Base-by-base conservation (phyloP, 192 early-diverging fungal species). In the Umbelopsis sp. region DNA sequence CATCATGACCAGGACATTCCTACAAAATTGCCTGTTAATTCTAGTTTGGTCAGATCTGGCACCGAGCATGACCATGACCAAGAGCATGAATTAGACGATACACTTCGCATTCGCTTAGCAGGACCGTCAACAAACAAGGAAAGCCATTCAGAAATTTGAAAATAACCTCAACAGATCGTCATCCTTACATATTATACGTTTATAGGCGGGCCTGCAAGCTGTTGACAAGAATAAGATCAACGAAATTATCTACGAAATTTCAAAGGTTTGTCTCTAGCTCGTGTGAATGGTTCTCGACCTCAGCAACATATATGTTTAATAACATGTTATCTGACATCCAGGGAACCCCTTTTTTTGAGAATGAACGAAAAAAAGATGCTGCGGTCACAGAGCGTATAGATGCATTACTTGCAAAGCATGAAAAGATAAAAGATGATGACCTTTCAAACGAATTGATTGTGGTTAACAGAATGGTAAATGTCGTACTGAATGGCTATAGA, bases 171-270 rank as follows among this genome's bases (percentile, higher is more conserved):
- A 10, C 2, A 18, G 46, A 4, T 48, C 9, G 58, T 66, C 49
- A n/a, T 45, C 33, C 15, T 20, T 22, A 18, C 8, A 1, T 61
- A 18, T 27, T 44, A 11, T 16, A 11, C n/a, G 20, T n/a, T 16
- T 1, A n/a, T 44, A 73, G 72, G 85, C 83, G 9, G 87, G 87
- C 6, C 64, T 86, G 30, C 70, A 83, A 12, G 35, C 46, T 22
- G 67, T 83, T 2, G 78, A 84, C 67, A 84, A 80, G 48, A 75
- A 82, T 7, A 79, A 80, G 67, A 76, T 90, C 21, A 78, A 86
- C 69, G 50, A 74, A 27, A 79, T 89, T 33, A 85, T 90, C 25
- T 86, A 86, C 52, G 89, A 90, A 48, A 72, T 77, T 11, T 87
- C 89, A 13, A 88, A 88, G 71, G 86, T 86, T 71, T 27, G 49